These are phyloP conservation scores for Scopulariopsis brevicaulis DNA, from an alignment of 2,329 filamentous ascomycete species.

Conservation along the genomic window DNA sequence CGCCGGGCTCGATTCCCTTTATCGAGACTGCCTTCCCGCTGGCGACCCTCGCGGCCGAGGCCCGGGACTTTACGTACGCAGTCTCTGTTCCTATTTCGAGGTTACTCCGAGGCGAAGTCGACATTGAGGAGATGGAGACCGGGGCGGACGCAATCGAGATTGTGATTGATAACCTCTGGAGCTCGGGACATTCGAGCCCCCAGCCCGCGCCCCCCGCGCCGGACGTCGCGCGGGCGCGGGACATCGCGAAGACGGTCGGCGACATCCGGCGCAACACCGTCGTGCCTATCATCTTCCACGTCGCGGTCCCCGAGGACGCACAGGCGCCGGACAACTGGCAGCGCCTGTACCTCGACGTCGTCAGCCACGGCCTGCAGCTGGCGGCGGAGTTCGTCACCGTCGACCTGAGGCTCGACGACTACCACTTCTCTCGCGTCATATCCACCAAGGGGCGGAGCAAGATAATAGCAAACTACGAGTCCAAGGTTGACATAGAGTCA, in stretches of 20 bases:
- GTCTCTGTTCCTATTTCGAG: conserved; percentile 48
- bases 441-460: conserved; percentile 41
- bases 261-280: conserved; percentile 52
- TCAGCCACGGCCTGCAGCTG: conserved; percentile 48
- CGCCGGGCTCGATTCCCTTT: conserved; percentile 40
- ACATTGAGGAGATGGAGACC: conserved; percentile 54
- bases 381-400: conserved; percentile 52
- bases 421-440: conserved; percentile 36
- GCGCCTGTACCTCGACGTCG: conserved; percentile 38
- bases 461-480: conserved; percentile 46
- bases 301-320: conserved; percentile 15
- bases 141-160: conserved; percentile 58
- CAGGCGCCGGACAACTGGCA: conserved; percentile 10
- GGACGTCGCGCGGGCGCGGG: conserved; percentile 24
- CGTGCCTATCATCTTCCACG: conserved; percentile 44
- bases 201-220: conserved; percentile 5
- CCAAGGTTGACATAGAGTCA: conserved; percentile 21
- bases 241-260: conserved; percentile 47
- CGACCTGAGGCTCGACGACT: conserved; percentile 45
- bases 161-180: conserved; percentile 25
- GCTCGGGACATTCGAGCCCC: background rate
- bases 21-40: conserved; percentile 55
- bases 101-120: conserved; percentile 38
- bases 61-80: conserved; percentile 55
- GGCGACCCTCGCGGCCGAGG: conserved; percentile 47